Evolutionary conservation across 768 basidiomycete species (phyloP).

Genomic region (Udeniomyces megalosporus): DNA sequence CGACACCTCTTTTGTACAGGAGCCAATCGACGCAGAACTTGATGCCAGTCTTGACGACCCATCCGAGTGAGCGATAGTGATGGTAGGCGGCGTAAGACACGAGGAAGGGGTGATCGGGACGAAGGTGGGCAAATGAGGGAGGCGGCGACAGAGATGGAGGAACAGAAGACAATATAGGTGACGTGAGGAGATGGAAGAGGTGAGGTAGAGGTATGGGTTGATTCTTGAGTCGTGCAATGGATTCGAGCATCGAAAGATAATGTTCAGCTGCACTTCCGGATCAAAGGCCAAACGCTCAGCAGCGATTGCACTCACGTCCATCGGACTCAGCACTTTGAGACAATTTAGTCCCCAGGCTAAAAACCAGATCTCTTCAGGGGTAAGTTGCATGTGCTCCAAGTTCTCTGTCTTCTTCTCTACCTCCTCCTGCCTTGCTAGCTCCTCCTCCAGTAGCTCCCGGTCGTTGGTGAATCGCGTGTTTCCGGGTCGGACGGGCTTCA

Average conservation of each 20-base stretch:
- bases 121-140: conserved; percentile 25
- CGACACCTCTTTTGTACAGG: conserved; percentile 83
- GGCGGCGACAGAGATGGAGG: conserved; percentile 17
- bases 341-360: conserved; percentile 70
- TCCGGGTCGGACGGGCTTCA: conserved; percentile 6
- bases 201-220: conserved; percentile 7
- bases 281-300: no score
- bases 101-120: conserved; percentile 80
- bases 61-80: conserved; percentile 87
- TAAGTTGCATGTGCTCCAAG: conserved; percentile 79
- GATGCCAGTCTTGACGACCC: conserved; percentile 89
- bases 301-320: conserved; percentile 56
- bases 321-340: conserved; percentile 49
- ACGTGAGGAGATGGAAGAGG: conserved; percentile 27
- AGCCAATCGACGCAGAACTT: conserved; percentile 96
- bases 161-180: conserved; percentile 24
- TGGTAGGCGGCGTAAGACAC: conserved; percentile 76
- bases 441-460: neutral
- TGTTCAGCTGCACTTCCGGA: no score
- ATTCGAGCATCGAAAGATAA: no score
- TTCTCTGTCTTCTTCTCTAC: conserved; percentile 32
- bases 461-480: neutral
- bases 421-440: neutral
- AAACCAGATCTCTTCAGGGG: conserved; percentile 78
- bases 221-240: conserved; percentile 35